phyloP scores from a whole-genome alignment of 1,139 yeast species.

The Yamadazyma dendronema region DNA sequence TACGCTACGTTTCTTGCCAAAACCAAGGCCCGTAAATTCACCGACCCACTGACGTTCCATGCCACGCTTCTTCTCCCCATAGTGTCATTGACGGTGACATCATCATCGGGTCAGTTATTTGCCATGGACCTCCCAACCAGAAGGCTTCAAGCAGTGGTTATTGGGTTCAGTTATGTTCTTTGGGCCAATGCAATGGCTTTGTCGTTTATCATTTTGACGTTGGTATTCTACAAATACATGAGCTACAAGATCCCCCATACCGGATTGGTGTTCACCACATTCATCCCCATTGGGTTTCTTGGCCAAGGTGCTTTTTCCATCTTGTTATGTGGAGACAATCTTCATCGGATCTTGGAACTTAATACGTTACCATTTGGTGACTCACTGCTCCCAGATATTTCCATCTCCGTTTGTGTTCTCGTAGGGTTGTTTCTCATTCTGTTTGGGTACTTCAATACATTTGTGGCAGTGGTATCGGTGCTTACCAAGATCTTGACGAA shows the following conservation, averaged over 20 bases:
- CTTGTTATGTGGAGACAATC: conserved; percentile 51
- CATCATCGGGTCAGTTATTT: conserved; percentile 64
- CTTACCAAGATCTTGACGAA: conserved; percentile 36
- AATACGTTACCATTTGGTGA: not conserved
- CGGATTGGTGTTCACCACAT: conserved; percentile 24
- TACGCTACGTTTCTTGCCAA: conserved; percentile 40
- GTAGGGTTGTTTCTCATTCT: conserved; percentile 52
- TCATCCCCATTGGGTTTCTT: conserved; percentile 38
- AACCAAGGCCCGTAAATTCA: conserved; percentile 20
- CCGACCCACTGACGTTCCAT: conserved; percentile 26
- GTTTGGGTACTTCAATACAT: conserved; percentile 63
- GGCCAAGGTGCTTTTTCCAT: conserved; percentile 83
- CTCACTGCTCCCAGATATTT: conserved; percentile 14
- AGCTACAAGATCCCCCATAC: conserved; percentile 58
- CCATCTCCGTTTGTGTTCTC: conserved; percentile 21
- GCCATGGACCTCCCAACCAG: conserved; percentile 39
- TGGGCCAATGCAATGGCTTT: conserved; percentile 69
- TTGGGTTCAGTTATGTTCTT: conserved; percentile 53
- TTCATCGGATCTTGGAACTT: conserved; percentile 17
- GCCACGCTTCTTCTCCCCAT: conserved; percentile 63
- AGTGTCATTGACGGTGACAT: conserved; percentile 72
- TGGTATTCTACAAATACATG: conserved; percentile 59
- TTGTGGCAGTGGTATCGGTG: conserved; percentile 49
- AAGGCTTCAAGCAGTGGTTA: conserved; percentile 47
- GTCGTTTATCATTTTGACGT: conserved; percentile 54